Base-by-base conservation (phyloP, 2,329 filamentous ascomycete species). In the Fusarium sp. region DNA sequence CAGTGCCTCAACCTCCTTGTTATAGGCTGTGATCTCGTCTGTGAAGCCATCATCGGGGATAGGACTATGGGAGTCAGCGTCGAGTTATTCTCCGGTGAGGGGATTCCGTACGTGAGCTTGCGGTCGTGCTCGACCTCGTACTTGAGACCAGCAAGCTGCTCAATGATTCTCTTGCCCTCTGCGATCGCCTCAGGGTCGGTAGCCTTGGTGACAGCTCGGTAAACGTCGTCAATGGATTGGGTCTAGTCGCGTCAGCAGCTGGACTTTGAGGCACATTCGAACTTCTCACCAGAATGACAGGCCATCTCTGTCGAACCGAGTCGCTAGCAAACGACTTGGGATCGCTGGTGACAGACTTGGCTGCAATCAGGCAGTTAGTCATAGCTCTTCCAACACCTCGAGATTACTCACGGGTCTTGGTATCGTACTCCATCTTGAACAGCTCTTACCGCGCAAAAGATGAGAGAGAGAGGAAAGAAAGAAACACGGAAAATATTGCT, bases 111-210 rank as follows among this genome's bases (percentile, higher is more conserved):
- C 93, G 89, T 92, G 77, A 98, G 83, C 72, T 90, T 86, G 50
- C 95, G 91, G 82, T 98, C 92, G 81, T 99, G 96, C 81, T 98
- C 94, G 52, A 98, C 85, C 84, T 98, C 96, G 84, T 98, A 98
- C 85, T 99, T 99, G 78, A 99, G 88, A 74, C 88, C 89, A 6
- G 92, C 93, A 14, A 99, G 87, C 75, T 93, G 89, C 80, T 93
- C 91, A 47, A 97, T 89, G 69, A 99, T 95, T 77, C 86, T 87
- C 86, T 98, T 98, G 78, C 96, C 96, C 82, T 98, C 96, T 27
- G 89, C 89, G 37, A 87, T 83, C 80, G 93, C 93, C 68, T 90
- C 88, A 11, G 91, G 83, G 61, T 94, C 90, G 38, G 89, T 86
- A 62, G 87, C 86, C 67, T 86, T 84, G 37, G 87, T 86, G 5